Evolutionary conservation across 306 rosid genomes (phyloP), one percentile per base, ranked within the genome.

Genomic region (Leucaena leucocephala): DNA sequence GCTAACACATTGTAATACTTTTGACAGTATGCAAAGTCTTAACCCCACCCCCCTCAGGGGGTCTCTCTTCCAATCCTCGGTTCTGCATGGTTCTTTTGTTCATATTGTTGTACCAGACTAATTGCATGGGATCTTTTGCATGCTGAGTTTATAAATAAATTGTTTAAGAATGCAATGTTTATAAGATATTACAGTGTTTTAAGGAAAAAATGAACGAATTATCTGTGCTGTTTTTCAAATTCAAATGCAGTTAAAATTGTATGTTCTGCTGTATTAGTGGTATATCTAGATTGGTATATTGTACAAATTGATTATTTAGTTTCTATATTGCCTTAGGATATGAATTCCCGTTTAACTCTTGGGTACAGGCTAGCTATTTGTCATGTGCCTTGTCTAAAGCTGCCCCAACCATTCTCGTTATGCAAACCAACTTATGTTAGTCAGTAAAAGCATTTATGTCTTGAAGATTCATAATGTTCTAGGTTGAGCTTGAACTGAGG

Each of bases 121-220:
- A 58, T 49, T 49, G 4, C 48, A 21, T 42, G 62, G 27, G 64
- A 3, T 66, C 42, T 61, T 50, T 75, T 3, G 27, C 66, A 48
- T 78, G 44, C 65, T 81, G 76, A 72, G 70, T 52, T 78, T 65
- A 62, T 75, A 36, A 35, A 35, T 72, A 35, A 46, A 27, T 58
- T 76, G 59, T 58, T 77, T 19, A 61, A 76, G 81, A 75, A 48
- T 61, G 27, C 63, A 80, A n/a, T 50, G 52, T 40, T 35, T 69
- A 9, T 70, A 71, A 74, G 49, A 38, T 59, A 62, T 45, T 45
- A 2, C 4, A 15, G 38, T 12, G 34, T 74, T 73, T 57, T 42
- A 9, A 39, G 57, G 44, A 44, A 44, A 15, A 16, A 36, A 21
- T 54, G n/a, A 55, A 39, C 15, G 71, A 38, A 52, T 36, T 6